Conservation (phyloP, 2,329 filamentous ascomycete species). For the Talaromyces rugulosus region DNA sequence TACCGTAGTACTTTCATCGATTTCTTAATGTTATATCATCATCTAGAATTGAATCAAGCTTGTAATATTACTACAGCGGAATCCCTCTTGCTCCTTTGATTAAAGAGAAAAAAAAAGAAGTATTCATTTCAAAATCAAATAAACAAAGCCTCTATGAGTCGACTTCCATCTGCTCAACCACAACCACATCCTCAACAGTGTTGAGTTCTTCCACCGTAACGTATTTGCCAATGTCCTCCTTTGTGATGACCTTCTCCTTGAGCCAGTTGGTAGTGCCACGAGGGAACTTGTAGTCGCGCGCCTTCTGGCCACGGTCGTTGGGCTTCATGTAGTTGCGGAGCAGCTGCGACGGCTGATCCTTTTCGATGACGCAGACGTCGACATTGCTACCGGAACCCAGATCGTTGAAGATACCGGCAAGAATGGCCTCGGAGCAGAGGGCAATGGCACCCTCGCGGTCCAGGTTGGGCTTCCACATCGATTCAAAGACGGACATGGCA, state of each 20-base stretch:
- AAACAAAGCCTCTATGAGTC: constrained; percentile 31
- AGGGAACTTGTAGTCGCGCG: constrained; percentile 86
- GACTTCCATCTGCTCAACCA: constrained; percentile 63
- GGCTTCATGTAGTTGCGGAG: constrained; percentile 90
- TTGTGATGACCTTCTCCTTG: constrained; percentile 93
- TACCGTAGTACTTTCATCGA: neutral
- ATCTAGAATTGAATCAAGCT: neutral
- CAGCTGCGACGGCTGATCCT: constrained; percentile 83
- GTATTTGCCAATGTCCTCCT: constrained; percentile 90
- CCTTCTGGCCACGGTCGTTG: constrained; percentile 85
- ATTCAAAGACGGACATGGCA: constrained; percentile 98
- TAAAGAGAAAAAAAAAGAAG: neutral
- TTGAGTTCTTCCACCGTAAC: constrained; percentile 85
- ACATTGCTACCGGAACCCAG: constrained; percentile 95
- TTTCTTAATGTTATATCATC: neutral
- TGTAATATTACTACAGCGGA: neutral
- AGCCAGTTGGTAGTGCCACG: constrained; percentile 92
- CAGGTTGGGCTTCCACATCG: constrained; percentile 79
- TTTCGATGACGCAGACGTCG: constrained; percentile 91
- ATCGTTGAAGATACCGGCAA: constrained; percentile 98
- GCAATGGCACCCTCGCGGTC: constrained; percentile 76
- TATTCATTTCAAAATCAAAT: neutral
- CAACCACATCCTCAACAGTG: constrained; percentile 58
- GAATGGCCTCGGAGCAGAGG: constrained; percentile 79
- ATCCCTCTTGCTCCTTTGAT: neutral